Evolutionary conservation across 805 yeast genomes (phyloP).

Genomic region (Wickerhamomyces subpelliculosus): DNA sequence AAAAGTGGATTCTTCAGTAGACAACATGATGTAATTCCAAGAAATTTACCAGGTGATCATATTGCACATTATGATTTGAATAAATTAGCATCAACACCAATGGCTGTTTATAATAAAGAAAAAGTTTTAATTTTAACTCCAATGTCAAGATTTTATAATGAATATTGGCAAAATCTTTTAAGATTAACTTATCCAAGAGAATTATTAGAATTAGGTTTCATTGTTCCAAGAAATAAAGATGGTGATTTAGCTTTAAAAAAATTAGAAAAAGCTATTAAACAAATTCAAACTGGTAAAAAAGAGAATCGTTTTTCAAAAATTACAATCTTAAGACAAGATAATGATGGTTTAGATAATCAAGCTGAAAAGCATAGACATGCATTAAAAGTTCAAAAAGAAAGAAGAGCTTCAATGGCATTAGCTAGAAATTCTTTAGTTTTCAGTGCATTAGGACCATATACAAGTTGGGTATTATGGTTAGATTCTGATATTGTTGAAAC

Average conservation of each 20-base stretch:
- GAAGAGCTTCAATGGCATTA: constrained; percentile 86
- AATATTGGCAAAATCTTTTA: constrained; percentile 82
- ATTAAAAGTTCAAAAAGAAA: constrained; percentile 72
- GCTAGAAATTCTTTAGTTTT: constrained; percentile 90
- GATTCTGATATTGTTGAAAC: constrained; percentile 94
- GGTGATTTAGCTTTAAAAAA: constrained; percentile 75
- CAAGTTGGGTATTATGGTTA: constrained; percentile 94
- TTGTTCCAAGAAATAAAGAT: constrained; percentile 72
- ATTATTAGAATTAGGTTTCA: constrained; percentile 83
- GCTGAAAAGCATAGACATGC: constrained; percentile 89
- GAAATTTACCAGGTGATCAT: constrained; percentile 62
- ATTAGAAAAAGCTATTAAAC: constrained; percentile 71
- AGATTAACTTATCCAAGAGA: constrained; percentile 77
- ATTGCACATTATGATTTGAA: constrained; percentile 83
- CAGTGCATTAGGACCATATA: constrained; percentile 82
- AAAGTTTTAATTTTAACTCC: constrained; percentile 86
- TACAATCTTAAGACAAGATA: constrained; percentile 87
- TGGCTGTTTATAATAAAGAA: constrained; percentile 71
- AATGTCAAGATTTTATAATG: constrained; percentile 76
- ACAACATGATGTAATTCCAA: constrained; percentile 50
- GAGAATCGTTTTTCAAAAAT: constrained; percentile 71
- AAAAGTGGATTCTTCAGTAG: constrained; percentile 27
- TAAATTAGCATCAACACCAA: constrained; percentile 60
- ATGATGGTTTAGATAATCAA: constrained; percentile 68
- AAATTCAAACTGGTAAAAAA: constrained; percentile 56